Base-by-base conservation (phyloP, 768 basidiomycete species). In the Mrakia blollopis region DNA sequence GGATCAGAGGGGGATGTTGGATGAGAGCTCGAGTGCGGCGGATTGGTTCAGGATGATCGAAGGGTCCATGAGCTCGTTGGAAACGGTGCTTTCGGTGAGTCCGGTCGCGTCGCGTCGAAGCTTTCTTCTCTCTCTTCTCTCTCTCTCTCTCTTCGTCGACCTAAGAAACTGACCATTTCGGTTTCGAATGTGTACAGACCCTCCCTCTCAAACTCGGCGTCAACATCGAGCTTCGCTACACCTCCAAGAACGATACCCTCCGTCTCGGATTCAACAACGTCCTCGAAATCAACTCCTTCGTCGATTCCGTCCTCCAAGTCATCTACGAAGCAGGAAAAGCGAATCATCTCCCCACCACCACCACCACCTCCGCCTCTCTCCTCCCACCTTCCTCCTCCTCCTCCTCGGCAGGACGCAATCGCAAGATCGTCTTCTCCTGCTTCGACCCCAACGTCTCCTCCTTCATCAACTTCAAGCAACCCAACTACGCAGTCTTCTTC, bases 401-500 rank as follows among this genome's bases (percentile, higher is more conserved):
- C 60, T 28, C 60, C 8, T 10, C 28, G 23, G 60, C 35, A 47
- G 35, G n/a, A 8, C 21, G 73, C 69, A 89, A 91, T 74, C 87
- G 94, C 70, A 91, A 91, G 80, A 89, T 98, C 78, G 89, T 93
- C n/a, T 94, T 99, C 82, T 90, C 91, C 54, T 96, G 94, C 9
- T 98, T 92, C 83, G 91, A 91, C 68, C 92, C 95, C 13, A 90
- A 92, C 82, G 88, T 94, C 0, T 96, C 94, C 83, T 89, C 92
- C 11, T 90, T 92, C 23, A 84, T 98, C 74, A 98, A 99, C 81
- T 98, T 96, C 97, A 99, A 99, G 84, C 96, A 99, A 84, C 96
- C 96, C 18, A 98, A 98, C 83, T 98, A 96, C 87, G 94, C 96
- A 73, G 95, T 98, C 52, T 97, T 98, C 86, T 92, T 97, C 83